phyloP scores from a whole-genome alignment of 2,329 filamentous ascomycete species.

The Coniochaeta sp. region DNA sequence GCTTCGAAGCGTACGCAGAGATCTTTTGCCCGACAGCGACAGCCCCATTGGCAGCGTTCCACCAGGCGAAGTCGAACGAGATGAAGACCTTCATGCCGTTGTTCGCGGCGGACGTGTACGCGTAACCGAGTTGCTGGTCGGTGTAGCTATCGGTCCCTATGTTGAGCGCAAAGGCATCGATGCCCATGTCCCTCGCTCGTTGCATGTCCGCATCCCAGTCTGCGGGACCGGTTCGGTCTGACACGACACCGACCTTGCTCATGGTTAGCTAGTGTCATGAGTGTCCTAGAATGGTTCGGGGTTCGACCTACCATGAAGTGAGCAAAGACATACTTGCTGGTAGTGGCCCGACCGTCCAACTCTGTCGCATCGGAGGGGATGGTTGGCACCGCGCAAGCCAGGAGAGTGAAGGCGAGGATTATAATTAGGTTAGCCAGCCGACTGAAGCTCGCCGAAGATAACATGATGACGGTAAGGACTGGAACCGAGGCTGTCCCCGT shows the following conservation, averaged over 20 bases:
- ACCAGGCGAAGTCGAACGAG: slow-evolving; percentile 49
- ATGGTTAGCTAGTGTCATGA: neutral
- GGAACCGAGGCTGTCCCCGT: neutral
- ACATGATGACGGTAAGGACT: neutral
- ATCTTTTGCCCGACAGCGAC: slow-evolving; percentile 33
- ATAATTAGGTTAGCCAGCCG: neutral
- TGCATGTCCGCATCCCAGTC: slow-evolving; percentile 11
- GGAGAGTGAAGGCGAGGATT: neutral
- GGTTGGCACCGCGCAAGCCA: neutral
- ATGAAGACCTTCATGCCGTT: slow-evolving; percentile 45
- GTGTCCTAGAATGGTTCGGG: neutral
- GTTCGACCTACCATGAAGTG: neutral
- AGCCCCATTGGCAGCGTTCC: slow-evolving; percentile 11
- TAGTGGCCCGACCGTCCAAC: neutral
- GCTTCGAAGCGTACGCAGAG: slow-evolving; percentile 30
- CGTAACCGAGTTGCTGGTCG: slow-evolving; percentile 35
- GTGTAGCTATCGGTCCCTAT: slow-evolving; percentile 27
- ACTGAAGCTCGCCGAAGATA: neutral
- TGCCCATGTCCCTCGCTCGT: slow-evolving; percentile 11
- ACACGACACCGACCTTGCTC: slow-evolving; percentile 8
- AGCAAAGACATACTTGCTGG: neutral
- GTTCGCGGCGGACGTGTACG: slow-evolving; percentile 37
- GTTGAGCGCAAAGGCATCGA: slow-evolving; percentile 19
- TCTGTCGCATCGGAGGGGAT: neutral
- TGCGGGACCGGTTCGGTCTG: slow-evolving; percentile 6